phyloP scores from a whole-genome alignment of 192 early-diverging fungal genomes.

The Backusella morwellensis region DNA sequence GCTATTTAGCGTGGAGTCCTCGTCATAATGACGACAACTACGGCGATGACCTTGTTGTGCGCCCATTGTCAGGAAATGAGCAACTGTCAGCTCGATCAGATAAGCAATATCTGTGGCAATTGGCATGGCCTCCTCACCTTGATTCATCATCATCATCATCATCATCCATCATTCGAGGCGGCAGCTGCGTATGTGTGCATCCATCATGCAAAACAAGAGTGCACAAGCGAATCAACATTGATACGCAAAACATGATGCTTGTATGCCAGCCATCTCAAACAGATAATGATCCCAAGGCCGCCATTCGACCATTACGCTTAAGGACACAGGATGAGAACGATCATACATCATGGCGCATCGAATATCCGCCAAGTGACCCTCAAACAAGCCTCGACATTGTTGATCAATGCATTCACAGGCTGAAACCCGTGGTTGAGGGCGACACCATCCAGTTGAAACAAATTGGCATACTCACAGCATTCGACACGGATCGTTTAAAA shows the following conservation, averaged over 20 bases:
- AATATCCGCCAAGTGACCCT: not conserved
- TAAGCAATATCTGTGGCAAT: not conserved
- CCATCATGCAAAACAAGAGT: not conserved
- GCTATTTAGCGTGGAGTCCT: not conserved
- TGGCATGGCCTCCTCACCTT: not conserved
- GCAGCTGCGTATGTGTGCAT: not conserved
- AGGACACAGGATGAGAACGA: constrained; percentile 17
- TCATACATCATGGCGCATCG: constrained; percentile 10
- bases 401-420: constrained; percentile 10
- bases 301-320: constrained; percentile 40
- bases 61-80: not conserved
- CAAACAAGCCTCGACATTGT: constrained; percentile 19
- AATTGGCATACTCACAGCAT: not conserved
- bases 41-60: not conserved
- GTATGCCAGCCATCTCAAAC: not conserved
- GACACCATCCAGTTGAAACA: constrained; percentile 23
- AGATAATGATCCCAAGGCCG: not conserved
- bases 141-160: not conserved
- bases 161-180: not conserved
- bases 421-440: constrained; percentile 16
- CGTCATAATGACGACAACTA: not conserved
- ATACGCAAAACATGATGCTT: not conserved
- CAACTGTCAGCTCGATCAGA: not conserved
- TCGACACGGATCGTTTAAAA: not conserved
- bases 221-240: not conserved